Percentiles rank a stretch among this genome's conserved stretches.
phyloP scores from a whole-genome alignment of 306 rosid genomes.

The Echinosophora koreensis region DNA sequence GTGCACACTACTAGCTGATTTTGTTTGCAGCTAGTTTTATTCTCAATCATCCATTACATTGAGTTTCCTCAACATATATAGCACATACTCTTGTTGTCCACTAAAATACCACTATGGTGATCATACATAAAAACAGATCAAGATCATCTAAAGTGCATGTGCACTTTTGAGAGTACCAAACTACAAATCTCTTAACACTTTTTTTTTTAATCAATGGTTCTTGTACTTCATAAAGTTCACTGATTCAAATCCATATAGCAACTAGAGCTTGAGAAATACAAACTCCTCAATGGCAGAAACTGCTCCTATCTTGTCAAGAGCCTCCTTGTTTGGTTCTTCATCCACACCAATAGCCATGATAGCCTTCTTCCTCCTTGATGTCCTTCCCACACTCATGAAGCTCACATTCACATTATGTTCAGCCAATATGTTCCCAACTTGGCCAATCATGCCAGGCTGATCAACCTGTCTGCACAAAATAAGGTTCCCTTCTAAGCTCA shows the following conservation, averaged over 20 bases:
- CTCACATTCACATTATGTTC: slow-evolving; percentile 80
- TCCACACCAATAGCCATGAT: slow-evolving; percentile 96
- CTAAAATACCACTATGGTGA: neutral
- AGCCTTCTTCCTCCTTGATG: slow-evolving; percentile 63
- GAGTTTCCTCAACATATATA: neutral
- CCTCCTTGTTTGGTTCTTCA: slow-evolving; percentile 72
- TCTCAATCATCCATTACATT: slow-evolving; percentile 37
- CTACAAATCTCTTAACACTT: neutral
- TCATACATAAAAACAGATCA: slow-evolving; percentile 1
- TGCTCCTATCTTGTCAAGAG: slow-evolving; percentile 69
- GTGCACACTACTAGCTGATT: slow-evolving; percentile 39
- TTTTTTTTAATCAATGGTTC: slow-evolving; percentile 3
- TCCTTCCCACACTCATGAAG: slow-evolving; percentile 96
- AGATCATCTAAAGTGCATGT: slow-evolving; percentile 1
- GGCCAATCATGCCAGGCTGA: slow-evolving; percentile 95
- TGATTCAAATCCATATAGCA: neutral
- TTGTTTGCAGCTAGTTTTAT: slow-evolving; percentile 45
- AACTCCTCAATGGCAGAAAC: slow-evolving; percentile 86
- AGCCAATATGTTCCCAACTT: slow-evolving; percentile 78
- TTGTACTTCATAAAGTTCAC: slow-evolving; percentile 15
- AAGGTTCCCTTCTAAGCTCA: slow-evolving; percentile 86
- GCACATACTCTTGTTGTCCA: neutral
- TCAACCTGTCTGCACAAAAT: slow-evolving; percentile 84
- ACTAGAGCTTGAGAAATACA: slow-evolving; percentile 78
- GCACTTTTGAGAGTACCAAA: slow-evolving; percentile 10